Base-by-base conservation (phyloP, 2,329 filamentous ascomycete genomes). In the Fusarium clavum region DNA sequence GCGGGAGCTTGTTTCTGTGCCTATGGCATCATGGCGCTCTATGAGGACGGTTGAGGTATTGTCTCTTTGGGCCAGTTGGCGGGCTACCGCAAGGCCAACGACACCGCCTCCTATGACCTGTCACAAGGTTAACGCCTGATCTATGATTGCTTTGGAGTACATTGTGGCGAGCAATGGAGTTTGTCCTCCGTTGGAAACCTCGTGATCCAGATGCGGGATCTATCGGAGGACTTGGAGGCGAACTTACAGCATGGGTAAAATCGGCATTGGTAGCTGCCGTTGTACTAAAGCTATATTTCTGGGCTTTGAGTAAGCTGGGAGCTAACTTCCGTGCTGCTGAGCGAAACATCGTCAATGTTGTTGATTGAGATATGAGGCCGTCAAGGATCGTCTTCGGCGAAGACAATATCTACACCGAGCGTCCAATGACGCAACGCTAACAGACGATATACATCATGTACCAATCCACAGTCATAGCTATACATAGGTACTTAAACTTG, bases 1-100 rank as follows among this genome's bases (percentile, higher is more conserved):
- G 72, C 94, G 90, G 70, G 92, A 93, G 68, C 92, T 94, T 1
- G 94, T 97, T 82, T 98, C 94, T 29, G 90, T 95, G 52, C 94
- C 94, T 27, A 92, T 85, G 53, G 87, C 85, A 24, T 84, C 80
- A 83, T 97, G 92, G 27, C 92, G 89, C 81, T 98, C 94, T 3
- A 98, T 88, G 57, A 97, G 84, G 14, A 97, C 85, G 0, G 93
- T 95, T 4, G 88, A 88, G 8, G 86, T 85, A 22, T 85, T 83
- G 32, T 88, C 83, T 63, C 85, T 83, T 27, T 88, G 87, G 57
- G 94, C 89, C 25, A 97, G 86, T 68, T 90, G 86, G 7, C 92
- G 87, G 8, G 94, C 93, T 58, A 94, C 87, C 11, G 94, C 92
- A 3, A 97, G 87, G 13, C 94, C 94, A 38, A 97, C 91, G 1